phyloP scores from a whole-genome alignment of 2,329 filamentous ascomycete genomes.

The Colletotrichum noveboracense region DNA sequence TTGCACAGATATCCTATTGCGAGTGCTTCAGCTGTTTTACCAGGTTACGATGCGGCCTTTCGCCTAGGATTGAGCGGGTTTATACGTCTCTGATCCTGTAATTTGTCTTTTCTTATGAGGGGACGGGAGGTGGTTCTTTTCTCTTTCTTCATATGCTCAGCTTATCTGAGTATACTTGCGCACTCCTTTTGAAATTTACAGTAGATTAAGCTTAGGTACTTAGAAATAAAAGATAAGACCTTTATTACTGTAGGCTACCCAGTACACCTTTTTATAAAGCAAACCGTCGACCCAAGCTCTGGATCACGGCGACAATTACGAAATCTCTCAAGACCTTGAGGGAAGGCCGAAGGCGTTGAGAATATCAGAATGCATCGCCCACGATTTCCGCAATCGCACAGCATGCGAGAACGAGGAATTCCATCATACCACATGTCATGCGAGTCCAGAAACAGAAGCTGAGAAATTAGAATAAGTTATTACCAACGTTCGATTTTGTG shows the following conservation, averaged over 20 bases:
- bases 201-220: neutral
- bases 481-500: neutral
- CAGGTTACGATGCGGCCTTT: neutral
- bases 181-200: neutral
- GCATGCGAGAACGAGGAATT: neutral
- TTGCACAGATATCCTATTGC: neutral
- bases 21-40: neutral
- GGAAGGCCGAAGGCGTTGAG: rapidly evolving
- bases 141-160: neutral
- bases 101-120: neutral
- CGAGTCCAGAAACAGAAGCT: neutral
- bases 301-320: neutral
- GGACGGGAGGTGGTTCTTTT: neutral
- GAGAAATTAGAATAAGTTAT: too few relatives aligned
- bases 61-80: neutral
- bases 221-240: neutral
- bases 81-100: neutral
- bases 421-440: neutral
- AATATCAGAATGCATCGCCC: neutral
- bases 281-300: neutral
- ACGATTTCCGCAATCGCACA: neutral
- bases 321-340: neutral
- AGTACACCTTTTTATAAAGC: rapidly evolving
- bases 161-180: neutral
- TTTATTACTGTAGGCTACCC: neutral